Percentiles rank a stretch among this genome's conserved stretches.
These are phyloP conservation scores for Bruguiera sexangula DNA, from an alignment of 345 rosid species.

Conservation along the genomic window DNA sequence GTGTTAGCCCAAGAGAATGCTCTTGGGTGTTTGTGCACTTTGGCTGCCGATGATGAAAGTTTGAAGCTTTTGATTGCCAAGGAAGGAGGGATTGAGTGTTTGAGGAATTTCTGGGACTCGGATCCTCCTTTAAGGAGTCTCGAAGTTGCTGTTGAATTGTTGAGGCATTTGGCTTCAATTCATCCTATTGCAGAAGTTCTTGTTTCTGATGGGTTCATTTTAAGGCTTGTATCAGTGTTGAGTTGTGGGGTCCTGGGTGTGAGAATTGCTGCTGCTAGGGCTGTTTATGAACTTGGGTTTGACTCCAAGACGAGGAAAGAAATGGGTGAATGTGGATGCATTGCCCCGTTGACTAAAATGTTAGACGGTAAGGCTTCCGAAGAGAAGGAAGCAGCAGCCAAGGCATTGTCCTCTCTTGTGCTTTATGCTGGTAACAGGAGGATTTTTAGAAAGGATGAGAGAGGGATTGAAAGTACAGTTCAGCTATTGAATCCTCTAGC, in stretches of 20 bases:
- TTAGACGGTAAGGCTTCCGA: constrained; percentile 79
- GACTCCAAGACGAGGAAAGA: constrained; percentile 61
- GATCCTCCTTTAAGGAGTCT: constrained; percentile 44
- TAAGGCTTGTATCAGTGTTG: constrained; percentile 46
- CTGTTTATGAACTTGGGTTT: constrained; percentile 49
- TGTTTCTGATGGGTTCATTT: constrained; percentile 56
- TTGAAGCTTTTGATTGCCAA: constrained; percentile 57
- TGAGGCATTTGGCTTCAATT: constrained; percentile 49
- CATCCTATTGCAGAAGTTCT: constrained; percentile 60
- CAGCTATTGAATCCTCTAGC: constrained; percentile 61
- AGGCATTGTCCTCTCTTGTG: constrained; percentile 55
- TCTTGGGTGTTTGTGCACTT: constrained; percentile 66
- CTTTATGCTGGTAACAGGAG: constrained; percentile 46
- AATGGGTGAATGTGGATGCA: constrained; percentile 64
- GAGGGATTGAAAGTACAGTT: constrained; percentile 56
- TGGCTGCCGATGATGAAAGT: constrained; percentile 50
- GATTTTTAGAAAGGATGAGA: constrained; percentile 51
- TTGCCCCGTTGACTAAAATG: constrained; percentile 57
- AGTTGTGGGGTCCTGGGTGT: constrained; percentile 60
- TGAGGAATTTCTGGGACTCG: constrained; percentile 82
- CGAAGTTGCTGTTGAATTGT: constrained; percentile 58
- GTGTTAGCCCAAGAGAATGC: constrained; percentile 73
- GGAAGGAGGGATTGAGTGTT: constrained; percentile 65
- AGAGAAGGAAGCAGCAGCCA: constrained; percentile 84
- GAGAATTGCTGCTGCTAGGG: constrained; percentile 71